phyloP scores from a whole-genome alignment of 2,329 filamentous ascomycete species.

The Talaromyces funiculosus region DNA sequence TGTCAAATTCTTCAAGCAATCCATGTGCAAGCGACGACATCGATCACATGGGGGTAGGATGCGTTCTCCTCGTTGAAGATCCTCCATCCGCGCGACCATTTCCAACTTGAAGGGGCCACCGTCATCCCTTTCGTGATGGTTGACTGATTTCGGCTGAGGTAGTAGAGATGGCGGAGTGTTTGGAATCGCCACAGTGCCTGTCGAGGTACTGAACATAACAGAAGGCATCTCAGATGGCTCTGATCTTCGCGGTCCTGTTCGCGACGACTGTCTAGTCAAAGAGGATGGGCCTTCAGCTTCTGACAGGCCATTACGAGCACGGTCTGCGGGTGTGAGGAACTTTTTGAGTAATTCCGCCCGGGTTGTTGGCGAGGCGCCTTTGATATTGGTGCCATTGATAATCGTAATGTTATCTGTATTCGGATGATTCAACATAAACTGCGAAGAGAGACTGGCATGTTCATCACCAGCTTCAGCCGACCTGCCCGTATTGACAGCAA shows the following conservation, averaged over 20 bases:
- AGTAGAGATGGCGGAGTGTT: conserved; percentile 50
- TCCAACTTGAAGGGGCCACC: conserved; percentile 56
- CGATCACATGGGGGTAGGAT: conserved; percentile 81
- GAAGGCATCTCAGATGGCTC: conserved; percentile 29
- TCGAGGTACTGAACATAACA: conserved; percentile 24
- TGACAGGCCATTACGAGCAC: conserved; percentile 35
- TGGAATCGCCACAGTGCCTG: conserved; percentile 50
- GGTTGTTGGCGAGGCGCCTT: conserved; percentile 52
- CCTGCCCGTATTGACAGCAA: conserved; percentile 49
- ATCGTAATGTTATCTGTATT: conserved; percentile 44
- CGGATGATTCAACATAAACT: conserved; percentile 38
- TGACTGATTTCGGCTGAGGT: conserved; percentile 43
- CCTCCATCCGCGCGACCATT: conserved; percentile 71
- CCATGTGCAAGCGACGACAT: conserved; percentile 71
- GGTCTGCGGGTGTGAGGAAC: conserved; percentile 56
- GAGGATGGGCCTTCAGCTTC: conserved; percentile 22
- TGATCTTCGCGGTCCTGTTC: conserved; percentile 28
- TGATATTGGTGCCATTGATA: conserved; percentile 44
- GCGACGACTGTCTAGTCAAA: conserved; percentile 21
- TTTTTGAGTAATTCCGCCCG: conserved; percentile 58
- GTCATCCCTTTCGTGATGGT: conserved; percentile 49
- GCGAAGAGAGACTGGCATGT: conserved; percentile 25
- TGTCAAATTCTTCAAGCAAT: conserved; percentile 79
- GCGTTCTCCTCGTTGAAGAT: conserved; percentile 64
- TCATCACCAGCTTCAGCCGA: conserved; percentile 36